A percentile compares a stretch with the other conserved stretches of the same genome.
These are phyloP conservation scores for Orbilia ellipsospora DNA, from an alignment of 2,329 filamentous ascomycete species.

Conservation along the genomic window DNA sequence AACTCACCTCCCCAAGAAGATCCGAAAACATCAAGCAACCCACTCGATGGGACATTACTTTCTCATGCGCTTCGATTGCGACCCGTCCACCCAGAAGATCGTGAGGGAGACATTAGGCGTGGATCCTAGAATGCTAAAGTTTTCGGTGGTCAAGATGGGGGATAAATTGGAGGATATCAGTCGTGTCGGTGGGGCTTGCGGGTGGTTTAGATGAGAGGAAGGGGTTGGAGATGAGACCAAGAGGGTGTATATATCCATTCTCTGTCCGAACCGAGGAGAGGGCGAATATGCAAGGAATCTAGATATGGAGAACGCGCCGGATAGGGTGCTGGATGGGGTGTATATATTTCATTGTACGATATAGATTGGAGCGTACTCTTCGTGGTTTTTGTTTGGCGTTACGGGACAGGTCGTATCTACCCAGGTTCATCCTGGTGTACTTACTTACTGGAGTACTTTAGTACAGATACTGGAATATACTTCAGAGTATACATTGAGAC, in stretches of 20 bases:
- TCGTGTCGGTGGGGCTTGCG: conserved; percentile 68
- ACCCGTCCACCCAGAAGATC: conserved; percentile 76
- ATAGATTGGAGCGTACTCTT: neutral
- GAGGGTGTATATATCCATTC: neutral
- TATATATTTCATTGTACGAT: conserved; percentile 41
- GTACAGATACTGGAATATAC: no score
- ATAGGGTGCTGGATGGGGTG: neutral
- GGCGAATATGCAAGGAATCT: no score
- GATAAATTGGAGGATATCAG: conserved; percentile 72
- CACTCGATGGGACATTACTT: conserved; percentile 95
- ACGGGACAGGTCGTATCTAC: neutral
- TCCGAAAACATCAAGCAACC: conserved; percentile 81
- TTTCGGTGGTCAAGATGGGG: conserved; percentile 87
- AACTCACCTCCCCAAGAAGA: conserved; percentile 83
- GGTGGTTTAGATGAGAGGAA: conserved; percentile 63
- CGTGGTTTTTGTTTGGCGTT: conserved; percentile 21
- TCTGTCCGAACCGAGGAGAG: no score
- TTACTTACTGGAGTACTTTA: no score
- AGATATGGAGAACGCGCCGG: no score
- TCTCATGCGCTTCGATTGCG: conserved; percentile 93
- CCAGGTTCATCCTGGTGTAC: no score
- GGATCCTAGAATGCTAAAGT: conserved; percentile 90
- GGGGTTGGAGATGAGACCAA: neutral
- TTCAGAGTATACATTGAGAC: no score
- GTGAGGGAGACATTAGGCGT: conserved; percentile 80